These are phyloP conservation scores for Niveomyces coronatus DNA, from an alignment of 2,329 filamentous ascomycete genomes.

Conservation along the genomic window DNA sequence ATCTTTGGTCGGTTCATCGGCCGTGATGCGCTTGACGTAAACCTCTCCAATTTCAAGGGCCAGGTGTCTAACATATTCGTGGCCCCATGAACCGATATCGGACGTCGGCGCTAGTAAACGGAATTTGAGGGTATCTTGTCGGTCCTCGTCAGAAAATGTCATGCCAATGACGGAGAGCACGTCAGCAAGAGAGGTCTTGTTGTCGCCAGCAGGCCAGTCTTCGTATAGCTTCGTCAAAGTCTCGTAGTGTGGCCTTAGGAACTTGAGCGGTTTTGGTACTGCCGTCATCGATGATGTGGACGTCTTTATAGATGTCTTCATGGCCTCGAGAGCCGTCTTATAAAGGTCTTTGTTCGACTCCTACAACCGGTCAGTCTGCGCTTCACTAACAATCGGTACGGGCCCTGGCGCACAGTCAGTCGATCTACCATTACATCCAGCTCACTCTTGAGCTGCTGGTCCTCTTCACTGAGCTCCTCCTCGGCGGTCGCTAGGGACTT, in stretches of 20 bases:
- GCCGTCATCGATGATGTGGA: slow-evolving; percentile 99
- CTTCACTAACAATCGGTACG: background rate
- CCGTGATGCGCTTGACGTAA: slow-evolving; percentile 75
- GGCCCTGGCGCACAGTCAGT: slow-evolving; percentile 54
- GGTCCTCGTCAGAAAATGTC: slow-evolving; percentile 96
- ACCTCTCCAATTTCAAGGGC: slow-evolving; percentile 94
- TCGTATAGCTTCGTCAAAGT: slow-evolving; percentile 80
- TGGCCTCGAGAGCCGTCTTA: slow-evolving; percentile 84
- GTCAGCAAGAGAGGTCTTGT: slow-evolving; percentile 87
- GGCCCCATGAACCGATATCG: slow-evolving; percentile 94
- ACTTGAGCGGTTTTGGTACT: slow-evolving; percentile 96
- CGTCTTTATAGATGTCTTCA: slow-evolving; percentile 98
- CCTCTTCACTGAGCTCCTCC: slow-evolving; percentile 95
- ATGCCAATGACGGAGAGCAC: slow-evolving; percentile 96
- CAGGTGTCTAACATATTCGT: slow-evolving; percentile 94
- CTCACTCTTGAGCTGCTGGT: slow-evolving; percentile 96
- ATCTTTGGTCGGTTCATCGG: slow-evolving; percentile 76
- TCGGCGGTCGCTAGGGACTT: slow-evolving; percentile 25
- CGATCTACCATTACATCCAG: slow-evolving; percentile 97
- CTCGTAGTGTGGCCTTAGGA: slow-evolving; percentile 93
- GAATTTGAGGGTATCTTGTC: slow-evolving; percentile 93
- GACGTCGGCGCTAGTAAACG: slow-evolving; percentile 79
- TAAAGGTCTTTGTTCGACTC: slow-evolving; percentile 82
- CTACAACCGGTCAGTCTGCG: slow-evolving; percentile 30
- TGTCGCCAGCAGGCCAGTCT: slow-evolving; percentile 70